Base-by-base conservation (phyloP, 805 yeast species). In the Spathaspora boniae region DNA sequence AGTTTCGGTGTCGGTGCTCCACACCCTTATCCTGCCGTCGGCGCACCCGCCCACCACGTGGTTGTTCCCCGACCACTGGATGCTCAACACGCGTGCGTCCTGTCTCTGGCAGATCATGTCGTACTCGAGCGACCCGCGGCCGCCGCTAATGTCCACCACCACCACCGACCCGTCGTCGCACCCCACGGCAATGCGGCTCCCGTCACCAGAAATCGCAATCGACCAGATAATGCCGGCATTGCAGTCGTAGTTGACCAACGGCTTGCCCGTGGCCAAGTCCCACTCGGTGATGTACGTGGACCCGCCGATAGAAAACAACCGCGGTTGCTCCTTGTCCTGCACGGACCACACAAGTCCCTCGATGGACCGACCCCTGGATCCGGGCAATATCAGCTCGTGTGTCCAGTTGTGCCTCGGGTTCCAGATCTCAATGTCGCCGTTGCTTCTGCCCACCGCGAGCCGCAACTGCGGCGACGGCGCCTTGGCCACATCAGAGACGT, bases 341-440 rank as follows among this genome's bases (percentile, higher is more conserved):
- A 65, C 54, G 2, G 82, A 56, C 98, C 98, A 93, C 15, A 81
- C 81, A 6, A 93, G 60, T 0, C 95, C 96, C 63, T 93, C 99
- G 36, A 93, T 75, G 6, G 96, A 79, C 41, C 94, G 73, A 18
- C 83, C 95, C 38, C 72, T 71, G 2, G 94, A 87, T 9, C 98
- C 97, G 37, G 74, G 76, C 29, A 91, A 68, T 0, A 68, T 61
- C 27, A 63, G 30, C 51, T 93, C 97, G 44, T 86, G 87, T 35
- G 77, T 63, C 97, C 97, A 89, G 49, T 76, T 74, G 42, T 72
- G 69, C 49, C 80, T 70, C 26, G 96, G 96, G 56, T 86, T 86
- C 96, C 98, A 91, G 22, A 93, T 79, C 60, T 93, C 98, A 40
- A 93, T 84, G 51, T 89, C 89, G 26, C 99, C 99, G 54, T 93